Percentiles rank a stretch among this genome's conserved stretches.
phyloP scores from a whole-genome alignment of 768 basidiomycete species.

The Porpolomopsis calyptriformis region DNA sequence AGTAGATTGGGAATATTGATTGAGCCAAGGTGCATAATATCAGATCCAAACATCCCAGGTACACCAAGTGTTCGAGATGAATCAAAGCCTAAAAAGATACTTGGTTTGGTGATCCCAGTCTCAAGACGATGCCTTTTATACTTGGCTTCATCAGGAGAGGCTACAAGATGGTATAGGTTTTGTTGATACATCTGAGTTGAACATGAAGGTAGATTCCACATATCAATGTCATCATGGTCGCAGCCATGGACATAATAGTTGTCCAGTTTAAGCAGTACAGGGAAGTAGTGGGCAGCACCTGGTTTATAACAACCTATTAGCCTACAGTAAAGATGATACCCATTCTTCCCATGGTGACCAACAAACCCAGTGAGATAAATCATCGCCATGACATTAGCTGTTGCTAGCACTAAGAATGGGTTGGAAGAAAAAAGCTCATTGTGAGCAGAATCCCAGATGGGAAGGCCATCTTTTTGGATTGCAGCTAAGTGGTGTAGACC shows the following conservation, averaged over 20 bases:
- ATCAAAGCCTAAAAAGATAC: conserved; percentile 28
- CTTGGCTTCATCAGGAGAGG: conserved; percentile 12
- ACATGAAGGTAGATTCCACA: conserved; percentile 5
- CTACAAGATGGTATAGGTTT: conserved; percentile 10
- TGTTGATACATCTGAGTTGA: conserved; percentile 7
- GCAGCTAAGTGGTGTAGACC: conserved; percentile 26
- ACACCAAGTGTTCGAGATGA: conserved; percentile 28
- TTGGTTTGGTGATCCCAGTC: conserved; percentile 27
- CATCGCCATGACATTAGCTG: conserved; percentile 26
- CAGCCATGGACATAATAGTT: conserved; percentile 16
- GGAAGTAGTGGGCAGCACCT: conserved; percentile 23
- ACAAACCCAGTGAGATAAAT: conserved; percentile 23
- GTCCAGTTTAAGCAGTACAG: conserved; percentile 18
- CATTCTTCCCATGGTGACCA: conserved; percentile 25
- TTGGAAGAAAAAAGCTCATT: conserved; percentile 15
- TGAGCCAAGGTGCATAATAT: conserved; percentile 40
- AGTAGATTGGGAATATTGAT: background rate
- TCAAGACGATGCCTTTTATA: conserved; percentile 18
- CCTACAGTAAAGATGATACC: conserved; percentile 25
- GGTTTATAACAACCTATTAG: conserved; percentile 21
- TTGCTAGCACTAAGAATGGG: too few species aligned
- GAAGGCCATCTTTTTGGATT: conserved; percentile 23
- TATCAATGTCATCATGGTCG: conserved; percentile 16
- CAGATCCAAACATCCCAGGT: conserved; percentile 10
- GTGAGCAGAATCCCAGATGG: conserved; percentile 13